Evolutionary conservation across 441 rosid species (phyloP), one percentile per base, ranked within the genome.

Genomic region (Sinapis alba): DNA sequence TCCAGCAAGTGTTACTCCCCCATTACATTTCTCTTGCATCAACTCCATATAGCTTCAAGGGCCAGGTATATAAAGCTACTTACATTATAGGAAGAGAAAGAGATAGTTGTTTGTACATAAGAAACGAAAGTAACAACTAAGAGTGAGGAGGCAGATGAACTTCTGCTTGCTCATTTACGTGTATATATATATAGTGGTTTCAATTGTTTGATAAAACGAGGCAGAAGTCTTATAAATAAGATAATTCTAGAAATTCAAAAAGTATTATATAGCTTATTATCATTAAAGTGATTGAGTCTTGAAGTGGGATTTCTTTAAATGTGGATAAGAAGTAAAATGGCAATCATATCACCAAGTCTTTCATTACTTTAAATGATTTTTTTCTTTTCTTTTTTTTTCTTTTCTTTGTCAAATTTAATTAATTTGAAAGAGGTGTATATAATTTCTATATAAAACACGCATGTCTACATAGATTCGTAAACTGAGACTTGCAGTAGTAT

Each of bases 1-100:
- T 94, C 98, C 98, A 91, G 53, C 98, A 84, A 72, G 98, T 82
- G 92, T 84, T 83, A 30, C 94, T 78, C 90, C 76, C 87, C 94
- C 86, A 69, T 74, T 70, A 32, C 70, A 47, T 27, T 11, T 41
- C 75, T 64, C 72, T 66, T 54, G 19, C 72, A 53, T 32, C 13
- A 60, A 38, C 70, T 71, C 21, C 26, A 41, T 1, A 16, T 2
- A 16, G 34, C 62, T 15, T 28, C 38, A 73, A 74, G 50, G 21
- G 58, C 18, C n/a, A 66, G n/a, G n/a, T 34, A n/a, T n/a, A n/a
- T n/a, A n/a, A n/a, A n/a, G n/a, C n/a, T n/a, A n/a, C n/a, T n/a
- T n/a, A n/a, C n/a, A n/a, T n/a, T n/a, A n/a, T 16, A 7, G 6
- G 13, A 47, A 32, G 21, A 34, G 9, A 36, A 7, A 61, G 23